Evolutionary conservation across 2,329 filamentous ascomycete species (phyloP).

Genomic region (Botrytis sinoallii): DNA sequence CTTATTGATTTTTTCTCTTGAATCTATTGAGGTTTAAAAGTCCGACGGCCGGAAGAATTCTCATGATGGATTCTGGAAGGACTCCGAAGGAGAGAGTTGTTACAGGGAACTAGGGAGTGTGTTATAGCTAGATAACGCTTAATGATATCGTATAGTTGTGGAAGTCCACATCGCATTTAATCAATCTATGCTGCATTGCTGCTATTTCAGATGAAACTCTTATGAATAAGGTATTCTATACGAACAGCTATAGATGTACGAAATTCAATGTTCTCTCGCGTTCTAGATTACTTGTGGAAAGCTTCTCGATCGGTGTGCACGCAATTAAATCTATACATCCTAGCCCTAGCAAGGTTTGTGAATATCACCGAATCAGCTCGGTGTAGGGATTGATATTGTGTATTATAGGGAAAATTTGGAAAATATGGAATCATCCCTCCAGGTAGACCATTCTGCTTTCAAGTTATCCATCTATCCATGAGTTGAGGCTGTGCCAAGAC

Average conservation of each 20-base stretch:
- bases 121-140: not conserved
- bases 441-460: not conserved
- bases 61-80: rapidly evolving
- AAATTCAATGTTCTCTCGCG: too few relatives aligned
- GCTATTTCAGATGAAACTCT: not conserved
- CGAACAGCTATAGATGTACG: not conserved
- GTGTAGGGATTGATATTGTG: not conserved
- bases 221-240: not conserved
- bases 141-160: not conserved
- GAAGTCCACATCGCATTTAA: not conserved
- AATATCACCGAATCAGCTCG: not conserved
- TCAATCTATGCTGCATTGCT: not conserved
- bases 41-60: not conserved
- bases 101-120: not conserved
- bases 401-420: not conserved
- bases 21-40: too few relatives aligned
- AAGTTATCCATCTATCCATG: not conserved
- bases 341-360: not conserved
- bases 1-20: not conserved
- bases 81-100: not conserved
- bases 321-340: not conserved
- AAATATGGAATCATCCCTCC: not conserved
- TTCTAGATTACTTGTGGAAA: not conserved
- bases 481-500: not conserved
- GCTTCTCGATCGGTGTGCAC: not conserved